Conservation (phyloP, 2,329 filamentous ascomycete genomes). For the Clonostachys sp. region DNA sequence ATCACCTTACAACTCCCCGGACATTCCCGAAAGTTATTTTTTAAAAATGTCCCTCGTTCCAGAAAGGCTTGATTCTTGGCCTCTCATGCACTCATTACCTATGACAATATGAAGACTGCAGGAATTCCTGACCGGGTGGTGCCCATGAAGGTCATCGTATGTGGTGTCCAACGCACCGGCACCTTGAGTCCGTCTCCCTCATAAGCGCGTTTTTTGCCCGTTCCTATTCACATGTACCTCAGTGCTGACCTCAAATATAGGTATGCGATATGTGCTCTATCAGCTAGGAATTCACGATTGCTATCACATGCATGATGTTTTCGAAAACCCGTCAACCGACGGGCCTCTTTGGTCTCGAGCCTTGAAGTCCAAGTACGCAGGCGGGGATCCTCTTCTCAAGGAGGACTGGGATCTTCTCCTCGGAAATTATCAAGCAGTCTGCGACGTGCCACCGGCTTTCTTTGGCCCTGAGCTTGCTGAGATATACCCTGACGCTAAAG, state of each 20-base stretch:
- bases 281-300: slow-evolving; percentile 27
- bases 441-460: slow-evolving; percentile 53
- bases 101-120: no score
- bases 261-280: slow-evolving; percentile 23
- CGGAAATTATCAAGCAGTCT: slow-evolving; percentile 42
- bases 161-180: slow-evolving; percentile 29
- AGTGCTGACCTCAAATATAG: slow-evolving; percentile 8
- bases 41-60: no score
- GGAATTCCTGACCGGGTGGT: slow-evolving; percentile 18
- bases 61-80: no score
- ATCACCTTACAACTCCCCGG: no score
- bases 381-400: slow-evolving; percentile 18
- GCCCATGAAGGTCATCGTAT: slow-evolving; percentile 32
- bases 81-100: no score
- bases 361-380: slow-evolving; percentile 22
- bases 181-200: slow-evolving; percentile 21
- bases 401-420: slow-evolving; percentile 40
- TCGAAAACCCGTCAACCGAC: slow-evolving; percentile 15
- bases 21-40: no score
- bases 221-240: no score
- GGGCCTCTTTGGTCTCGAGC: slow-evolving; percentile 20
- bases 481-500: slow-evolving; percentile 26
- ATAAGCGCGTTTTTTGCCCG: slow-evolving; percentile 1
- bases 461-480: slow-evolving; percentile 28
- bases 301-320: slow-evolving; percentile 26